These are phyloP conservation scores for Botrytis deweyae DNA, from an alignment of 2,329 filamentous ascomycete species.

Conservation along the genomic window DNA sequence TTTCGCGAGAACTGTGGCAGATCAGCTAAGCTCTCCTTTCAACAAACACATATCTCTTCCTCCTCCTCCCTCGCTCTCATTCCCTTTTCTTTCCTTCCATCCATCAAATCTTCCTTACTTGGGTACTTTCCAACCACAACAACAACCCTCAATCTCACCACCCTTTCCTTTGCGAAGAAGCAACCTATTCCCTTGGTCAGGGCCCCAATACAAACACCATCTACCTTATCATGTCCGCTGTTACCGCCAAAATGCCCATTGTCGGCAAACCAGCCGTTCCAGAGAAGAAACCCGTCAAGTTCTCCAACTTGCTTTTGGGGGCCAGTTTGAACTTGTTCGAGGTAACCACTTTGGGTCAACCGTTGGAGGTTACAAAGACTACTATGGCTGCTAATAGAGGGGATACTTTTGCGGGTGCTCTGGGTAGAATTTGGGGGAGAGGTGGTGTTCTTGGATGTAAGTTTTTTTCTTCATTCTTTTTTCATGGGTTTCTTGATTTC, in stretches of 20 bases:
- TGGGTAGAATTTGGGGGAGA: conserved; percentile 87
- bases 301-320: conserved; percentile 84
- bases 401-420: conserved; percentile 79
- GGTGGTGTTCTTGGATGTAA: conserved; percentile 92
- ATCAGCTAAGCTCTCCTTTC: conserved; percentile 2
- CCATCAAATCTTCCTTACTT: not conserved
- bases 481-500: not conserved
- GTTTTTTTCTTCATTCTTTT: conserved; percentile 39
- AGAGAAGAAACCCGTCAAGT: conserved; percentile 99
- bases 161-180: conserved; percentile 66
- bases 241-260: conserved; percentile 42
- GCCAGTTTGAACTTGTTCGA: conserved; percentile 41
- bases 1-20: not conserved
- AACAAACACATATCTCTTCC: conserved; percentile 10
- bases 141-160: not conserved
- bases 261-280: conserved; percentile 50
- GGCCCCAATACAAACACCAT: conserved; percentile 62
- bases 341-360: conserved; percentile 66
- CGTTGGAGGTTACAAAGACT: conserved; percentile 98
- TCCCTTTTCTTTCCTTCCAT: not conserved
- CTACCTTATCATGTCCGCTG: conserved; percentile 58
- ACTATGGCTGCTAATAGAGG: conserved; percentile 97
- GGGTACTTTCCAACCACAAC: not conserved
- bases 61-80: too few relatives aligned
- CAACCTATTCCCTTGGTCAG: conserved; percentile 97